A percentile compares a stretch with the other conserved stretches of the same genome.
These are phyloP conservation scores for Akanthomyces dipterigenus DNA, from an alignment of 2,329 filamentous ascomycete species.

Conservation along the genomic window DNA sequence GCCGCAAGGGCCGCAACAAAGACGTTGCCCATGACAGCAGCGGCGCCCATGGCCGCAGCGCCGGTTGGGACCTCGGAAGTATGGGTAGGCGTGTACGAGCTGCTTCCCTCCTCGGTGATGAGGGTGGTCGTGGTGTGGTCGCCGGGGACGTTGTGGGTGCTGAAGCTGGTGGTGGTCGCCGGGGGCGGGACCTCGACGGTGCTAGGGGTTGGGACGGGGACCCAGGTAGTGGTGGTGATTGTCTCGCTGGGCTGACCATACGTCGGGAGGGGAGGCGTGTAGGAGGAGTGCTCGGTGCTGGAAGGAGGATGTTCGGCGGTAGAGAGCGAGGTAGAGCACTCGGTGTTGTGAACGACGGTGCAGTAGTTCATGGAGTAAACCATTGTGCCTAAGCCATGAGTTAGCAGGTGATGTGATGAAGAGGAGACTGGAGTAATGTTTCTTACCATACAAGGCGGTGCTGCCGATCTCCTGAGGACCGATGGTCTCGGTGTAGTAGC, in stretches of 20 bases:
- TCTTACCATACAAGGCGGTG: conserved; percentile 26
- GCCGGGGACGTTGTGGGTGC: conserved; percentile 13
- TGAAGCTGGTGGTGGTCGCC: conserved; percentile 4
- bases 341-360: conserved; percentile 27
- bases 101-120: conserved; percentile 12
- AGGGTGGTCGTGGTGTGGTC: conserved; percentile 13
- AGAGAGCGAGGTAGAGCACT: conserved; percentile 26
- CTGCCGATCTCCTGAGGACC: conserved; percentile 26
- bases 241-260: conserved; percentile 5
- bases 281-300: neutral
- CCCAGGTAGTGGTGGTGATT: conserved; percentile 10
- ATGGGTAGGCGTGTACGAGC: neutral
- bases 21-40: conserved; percentile 4
- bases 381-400: conserved; percentile 20
- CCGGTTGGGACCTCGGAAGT: conserved; percentile 10
- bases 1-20: conserved; percentile 5
- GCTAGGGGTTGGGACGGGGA: conserved; percentile 8
- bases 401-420: neutral
- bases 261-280: neutral
- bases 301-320: conserved; percentile 16
- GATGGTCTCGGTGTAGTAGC: conserved; percentile 22
- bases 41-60: neutral
- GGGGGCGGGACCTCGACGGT: conserved; percentile 12
- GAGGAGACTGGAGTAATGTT: neutral
- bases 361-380: conserved; percentile 32